phyloP scores from a whole-genome alignment of 148 eudicot genomes.

The Dysphania ambrosioides region DNA sequence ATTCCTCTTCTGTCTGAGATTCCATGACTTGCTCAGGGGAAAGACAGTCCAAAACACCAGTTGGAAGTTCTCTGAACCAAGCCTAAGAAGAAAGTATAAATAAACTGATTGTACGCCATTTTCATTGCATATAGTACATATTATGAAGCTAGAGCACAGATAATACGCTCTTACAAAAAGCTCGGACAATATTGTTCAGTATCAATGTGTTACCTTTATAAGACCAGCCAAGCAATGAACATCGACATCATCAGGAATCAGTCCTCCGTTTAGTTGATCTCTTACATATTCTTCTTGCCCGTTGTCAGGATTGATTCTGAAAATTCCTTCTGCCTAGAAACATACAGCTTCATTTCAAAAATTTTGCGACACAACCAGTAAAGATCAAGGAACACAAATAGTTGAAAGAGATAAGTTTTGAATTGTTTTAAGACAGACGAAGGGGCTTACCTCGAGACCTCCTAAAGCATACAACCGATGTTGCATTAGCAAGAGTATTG shows the following conservation, averaged over 20 bases:
- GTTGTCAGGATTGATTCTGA: constrained; percentile 84
- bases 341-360: neutral
- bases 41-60: constrained; percentile 69
- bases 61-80: constrained; percentile 96
- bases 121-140: neutral
- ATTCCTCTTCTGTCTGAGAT: constrained; percentile 76
- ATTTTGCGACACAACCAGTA: neutral
- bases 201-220: constrained; percentile 51
- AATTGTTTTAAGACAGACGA: neutral
- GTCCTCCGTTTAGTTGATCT: constrained; percentile 74
- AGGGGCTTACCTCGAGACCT: constrained; percentile 68
- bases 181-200: too few relatives aligned
- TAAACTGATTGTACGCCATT: neutral
- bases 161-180: too few relatives aligned
- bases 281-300: constrained; percentile 82
- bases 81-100: constrained; percentile 42
- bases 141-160: neutral
- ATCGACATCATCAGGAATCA: constrained; percentile 73
- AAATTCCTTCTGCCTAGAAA: constrained; percentile 80
- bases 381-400: neutral
- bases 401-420: too few relatives aligned
- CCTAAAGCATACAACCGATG: constrained; percentile 71
- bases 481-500: constrained; percentile 92
- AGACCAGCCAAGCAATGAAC: constrained; percentile 86
- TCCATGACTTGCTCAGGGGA: constrained; percentile 78